These are phyloP conservation scores for Pyrenula massariospora DNA, from an alignment of 495 filamentous ascomycete species.

Conservation along the genomic window DNA sequence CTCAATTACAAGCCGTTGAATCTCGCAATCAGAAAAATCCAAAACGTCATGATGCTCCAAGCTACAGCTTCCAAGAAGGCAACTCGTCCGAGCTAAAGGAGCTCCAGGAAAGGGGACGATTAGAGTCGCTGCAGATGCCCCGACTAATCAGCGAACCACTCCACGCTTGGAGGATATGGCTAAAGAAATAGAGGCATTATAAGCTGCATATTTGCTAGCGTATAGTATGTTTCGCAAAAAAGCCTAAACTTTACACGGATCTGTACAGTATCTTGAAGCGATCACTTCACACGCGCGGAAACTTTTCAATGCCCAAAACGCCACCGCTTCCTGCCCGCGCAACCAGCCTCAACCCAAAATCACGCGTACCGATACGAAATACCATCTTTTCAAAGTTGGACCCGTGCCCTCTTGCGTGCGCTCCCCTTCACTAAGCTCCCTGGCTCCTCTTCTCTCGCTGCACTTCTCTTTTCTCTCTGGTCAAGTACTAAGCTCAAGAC, in stretches of 20 bases:
- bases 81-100: not conserved
- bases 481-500: constrained; percentile 64
- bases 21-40: not conserved
- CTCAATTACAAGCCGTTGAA: not conserved
- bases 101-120: not conserved
- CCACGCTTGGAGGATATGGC: not conserved
- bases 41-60: not conserved
- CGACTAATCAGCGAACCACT: not conserved
- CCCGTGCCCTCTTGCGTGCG: constrained; percentile 33
- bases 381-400: constrained; percentile 4
- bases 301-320: too few relatives aligned
- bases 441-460: constrained; percentile 18
- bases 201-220: not conserved
- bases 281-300: not conserved
- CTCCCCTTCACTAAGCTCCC: constrained; percentile 15
- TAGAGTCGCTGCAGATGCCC: too few relatives aligned
- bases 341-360: too few relatives aligned
- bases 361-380: too few relatives aligned
- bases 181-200: not conserved
- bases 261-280: not conserved
- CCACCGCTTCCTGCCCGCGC: not conserved
- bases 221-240: not conserved
- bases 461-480: constrained; percentile 45
- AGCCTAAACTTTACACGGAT: not conserved
- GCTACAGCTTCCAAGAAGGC: not conserved